Base-by-base conservation (phyloP, 192 early-diverging fungal genomes). In the Cetraspora pellucida region DNA sequence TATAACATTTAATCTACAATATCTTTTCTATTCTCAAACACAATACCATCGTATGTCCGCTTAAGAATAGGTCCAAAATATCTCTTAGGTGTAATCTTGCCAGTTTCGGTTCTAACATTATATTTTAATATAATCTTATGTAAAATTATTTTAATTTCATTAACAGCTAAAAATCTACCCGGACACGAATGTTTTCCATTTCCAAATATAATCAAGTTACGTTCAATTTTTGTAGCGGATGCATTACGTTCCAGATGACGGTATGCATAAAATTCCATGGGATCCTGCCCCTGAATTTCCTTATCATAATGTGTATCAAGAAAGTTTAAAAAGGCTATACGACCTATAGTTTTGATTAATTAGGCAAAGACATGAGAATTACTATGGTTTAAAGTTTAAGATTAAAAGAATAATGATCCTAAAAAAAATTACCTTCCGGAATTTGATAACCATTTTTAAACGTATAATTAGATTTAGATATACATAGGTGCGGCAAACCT, bases 261-360 rank as follows among this genome's bases (percentile, higher is more conserved):
- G 31, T 69, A 63, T 19, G 72, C 61, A 46, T 81, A 72, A 31
- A 81, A 68, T 57, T 77, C 30, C 13, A 37, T 31, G n/a, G 66
- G 30, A 14, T 69, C 46, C 2, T 44, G n/a, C 45, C 66, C 66
- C 19, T 19, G 28, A 13, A 6, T 0, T 30, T 25, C 59, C 27
- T 30, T 25, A 28, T 23, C 25, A 11, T 61, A 28, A 28, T 28
- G 28, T 61, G 3, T 1, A 61, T 61, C 59, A 17, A 7, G 5
- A 1, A 61, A 14, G 14, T 30, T 28, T 16, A 61, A 6, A 28
- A 28, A 17, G 13, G 28, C 27, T 0, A 16, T 30, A 6, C 59
- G 59, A 28, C 59, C 59, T 60, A 60, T n/a, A 17, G n/a, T 19
- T 21, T 57, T 21, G 23, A n/a, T 21, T 57, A 60, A 6, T 28